phyloP scores from a whole-genome alignment of 176 grass and related monocot genomes.

The Oropetium thomaeum region DNA sequence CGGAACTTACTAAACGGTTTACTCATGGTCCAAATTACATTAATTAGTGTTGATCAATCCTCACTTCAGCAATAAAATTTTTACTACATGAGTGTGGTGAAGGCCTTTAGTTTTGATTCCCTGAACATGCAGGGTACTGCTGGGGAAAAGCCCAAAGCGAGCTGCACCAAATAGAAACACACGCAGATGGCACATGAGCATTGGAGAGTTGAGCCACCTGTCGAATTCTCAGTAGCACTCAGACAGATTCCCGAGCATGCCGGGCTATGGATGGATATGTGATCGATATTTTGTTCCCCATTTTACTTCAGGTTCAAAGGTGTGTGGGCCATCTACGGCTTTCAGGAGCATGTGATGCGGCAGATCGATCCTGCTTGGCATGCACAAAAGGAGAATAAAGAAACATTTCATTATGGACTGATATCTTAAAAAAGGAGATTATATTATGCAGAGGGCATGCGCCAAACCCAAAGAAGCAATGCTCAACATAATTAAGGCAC shows the following conservation, averaged over 20 bases:
- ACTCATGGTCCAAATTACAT: no score
- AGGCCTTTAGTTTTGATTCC: constrained; percentile 2
- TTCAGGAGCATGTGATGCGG: constrained; percentile 50
- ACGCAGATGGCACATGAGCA: constrained; percentile 13
- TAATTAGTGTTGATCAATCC: background rate
- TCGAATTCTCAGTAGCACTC: constrained; percentile 36
- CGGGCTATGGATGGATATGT: background rate
- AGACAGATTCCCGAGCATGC: constrained; percentile 16
- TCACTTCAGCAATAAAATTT: background rate
- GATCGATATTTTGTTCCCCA: background rate
- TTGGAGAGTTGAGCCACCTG: constrained; percentile 4
- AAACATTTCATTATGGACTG: background rate
- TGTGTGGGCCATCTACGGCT: constrained; percentile 3
- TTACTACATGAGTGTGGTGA: background rate
- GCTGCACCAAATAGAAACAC: constrained; percentile 3
- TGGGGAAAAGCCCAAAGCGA: constrained; percentile 10
- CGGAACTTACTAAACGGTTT: no score
- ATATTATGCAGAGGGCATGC: background rate
- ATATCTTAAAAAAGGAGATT: constrained; percentile 18
- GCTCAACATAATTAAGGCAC: background rate
- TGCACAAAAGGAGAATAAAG: constrained; percentile 28
- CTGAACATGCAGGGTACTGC: background rate
- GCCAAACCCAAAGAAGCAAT: background rate
- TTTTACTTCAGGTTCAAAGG: constrained; percentile 22
- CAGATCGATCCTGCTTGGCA: constrained; percentile 27